Percentiles rank a stretch among this genome's conserved stretches.
phyloP scores from a whole-genome alignment of 345 rosid species.

The Leavenworthia alabamica region DNA sequence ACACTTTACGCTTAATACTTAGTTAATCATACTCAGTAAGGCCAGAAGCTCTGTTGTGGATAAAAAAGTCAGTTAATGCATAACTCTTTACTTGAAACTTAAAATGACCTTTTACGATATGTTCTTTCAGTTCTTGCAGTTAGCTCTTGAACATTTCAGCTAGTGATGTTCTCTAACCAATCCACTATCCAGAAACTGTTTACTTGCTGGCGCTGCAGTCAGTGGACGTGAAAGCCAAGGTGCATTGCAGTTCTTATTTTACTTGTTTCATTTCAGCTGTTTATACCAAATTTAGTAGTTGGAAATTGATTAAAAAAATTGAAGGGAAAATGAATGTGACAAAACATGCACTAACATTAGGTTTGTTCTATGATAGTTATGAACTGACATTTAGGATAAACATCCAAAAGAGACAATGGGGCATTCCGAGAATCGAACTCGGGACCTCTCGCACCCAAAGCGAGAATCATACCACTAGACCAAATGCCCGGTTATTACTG shows the following conservation, averaged over 20 bases:
- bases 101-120: too few species aligned
- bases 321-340: too few species aligned
- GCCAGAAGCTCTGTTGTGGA: too few species aligned
- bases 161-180: too few species aligned
- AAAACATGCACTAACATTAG: not conserved
- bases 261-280: not conserved
- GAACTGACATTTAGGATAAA: not conserved
- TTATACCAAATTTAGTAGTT: too few species aligned
- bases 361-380: not conserved
- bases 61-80: not conserved
- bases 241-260: not conserved
- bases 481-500: conserved; percentile 41
- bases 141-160: too few species aligned
- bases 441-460: conserved; percentile 85
- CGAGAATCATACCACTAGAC: conserved; percentile 85
- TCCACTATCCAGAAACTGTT: too few species aligned
- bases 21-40: conserved; percentile 35
- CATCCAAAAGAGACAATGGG: not conserved
- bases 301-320: too few species aligned
- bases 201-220: not conserved
- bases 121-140: too few species aligned
- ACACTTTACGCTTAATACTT: not conserved
- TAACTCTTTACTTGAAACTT: too few species aligned
- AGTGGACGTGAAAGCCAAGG: conserved; percentile 1
- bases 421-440: conserved; percentile 47